Percentiles rank a stretch among this genome's conserved stretches.
These are phyloP conservation scores for Scutellaria baicalensis DNA, from an alignment of 257 asterid genomes.

Conservation along the genomic window DNA sequence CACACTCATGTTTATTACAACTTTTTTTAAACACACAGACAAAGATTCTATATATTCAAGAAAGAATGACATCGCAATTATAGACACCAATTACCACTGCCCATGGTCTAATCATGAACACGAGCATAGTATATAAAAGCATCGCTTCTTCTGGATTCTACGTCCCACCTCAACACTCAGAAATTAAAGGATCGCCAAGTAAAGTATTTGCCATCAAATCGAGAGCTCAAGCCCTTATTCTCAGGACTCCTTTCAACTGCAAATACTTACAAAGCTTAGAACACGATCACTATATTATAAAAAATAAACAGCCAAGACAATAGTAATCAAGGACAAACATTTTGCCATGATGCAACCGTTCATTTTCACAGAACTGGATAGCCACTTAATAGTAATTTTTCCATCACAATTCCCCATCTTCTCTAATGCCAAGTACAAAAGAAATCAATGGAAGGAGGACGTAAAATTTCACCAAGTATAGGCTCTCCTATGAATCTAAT, in stretches of 20 bases:
- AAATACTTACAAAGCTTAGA: neutral
- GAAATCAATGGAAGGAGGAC: neutral
- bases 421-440: neutral
- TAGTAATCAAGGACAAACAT: neutral
- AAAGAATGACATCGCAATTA: constrained; percentile 2
- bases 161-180: neutral
- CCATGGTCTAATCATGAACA: neutral
- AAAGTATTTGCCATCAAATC: neutral
- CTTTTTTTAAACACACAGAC: no score
- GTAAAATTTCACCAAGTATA: neutral
- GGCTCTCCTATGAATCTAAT: neutral
- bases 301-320: neutral
- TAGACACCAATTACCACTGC: neutral
- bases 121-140: neutral
- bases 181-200: neutral
- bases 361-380: neutral
- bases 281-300: neutral
- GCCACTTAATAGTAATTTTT: neutral
- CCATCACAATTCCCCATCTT: neutral
- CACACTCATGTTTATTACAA: no score
- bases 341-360: neutral
- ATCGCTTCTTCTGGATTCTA: neutral
- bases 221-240: neutral
- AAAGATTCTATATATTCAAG: no score
- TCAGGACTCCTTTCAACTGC: constrained; percentile 25